A percentile compares a stretch with the other conserved stretches of the same genome.
Conservation (phyloP, 1,139 yeast genomes). For the Hansenula sp. region DNA sequence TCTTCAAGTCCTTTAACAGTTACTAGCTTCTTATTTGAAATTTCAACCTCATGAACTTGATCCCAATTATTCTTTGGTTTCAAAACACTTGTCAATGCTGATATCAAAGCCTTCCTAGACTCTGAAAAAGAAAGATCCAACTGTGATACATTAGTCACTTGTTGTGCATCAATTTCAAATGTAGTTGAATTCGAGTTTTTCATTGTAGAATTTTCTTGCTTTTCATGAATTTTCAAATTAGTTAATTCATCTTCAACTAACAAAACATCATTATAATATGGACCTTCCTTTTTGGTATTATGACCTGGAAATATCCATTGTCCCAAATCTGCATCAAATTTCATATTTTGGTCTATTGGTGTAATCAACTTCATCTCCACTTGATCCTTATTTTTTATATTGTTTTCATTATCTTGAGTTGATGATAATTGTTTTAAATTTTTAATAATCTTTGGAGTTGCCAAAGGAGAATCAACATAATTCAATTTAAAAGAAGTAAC, state of each 20-base stretch:
- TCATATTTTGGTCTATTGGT: conserved; percentile 17
- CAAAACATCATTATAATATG: neutral
- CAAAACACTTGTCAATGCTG: conserved; percentile 27
- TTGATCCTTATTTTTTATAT: conserved; percentile 3
- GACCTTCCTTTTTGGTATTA: neutral
- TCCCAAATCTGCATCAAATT: conserved; percentile 7
- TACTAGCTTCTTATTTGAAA: conserved; percentile 25
- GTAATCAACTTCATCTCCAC: conserved; percentile 13
- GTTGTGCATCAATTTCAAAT: conserved; percentile 8
- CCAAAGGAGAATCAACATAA: conserved; percentile 17
- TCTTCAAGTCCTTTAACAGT: conserved; percentile 29
- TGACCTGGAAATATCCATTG: conserved; percentile 14
- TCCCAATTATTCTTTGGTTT: conserved; percentile 33
- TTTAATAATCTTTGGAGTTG: conserved; percentile 15
- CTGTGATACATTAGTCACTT: conserved; percentile 24
- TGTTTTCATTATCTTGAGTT: neutral
- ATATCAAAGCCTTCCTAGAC: conserved; percentile 25
- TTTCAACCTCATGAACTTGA: conserved; percentile 24
- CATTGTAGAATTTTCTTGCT: neutral
- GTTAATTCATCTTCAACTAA: neutral
- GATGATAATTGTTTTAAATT: neutral
- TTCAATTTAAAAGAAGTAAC: conserved; percentile 12
- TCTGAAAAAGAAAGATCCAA: conserved; percentile 27
- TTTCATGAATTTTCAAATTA: neutral
- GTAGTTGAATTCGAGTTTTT: conserved; percentile 7